Base-by-base conservation (phyloP, 2,329 filamentous ascomycete genomes). In the Ophiostoma fasciatum region DNA sequence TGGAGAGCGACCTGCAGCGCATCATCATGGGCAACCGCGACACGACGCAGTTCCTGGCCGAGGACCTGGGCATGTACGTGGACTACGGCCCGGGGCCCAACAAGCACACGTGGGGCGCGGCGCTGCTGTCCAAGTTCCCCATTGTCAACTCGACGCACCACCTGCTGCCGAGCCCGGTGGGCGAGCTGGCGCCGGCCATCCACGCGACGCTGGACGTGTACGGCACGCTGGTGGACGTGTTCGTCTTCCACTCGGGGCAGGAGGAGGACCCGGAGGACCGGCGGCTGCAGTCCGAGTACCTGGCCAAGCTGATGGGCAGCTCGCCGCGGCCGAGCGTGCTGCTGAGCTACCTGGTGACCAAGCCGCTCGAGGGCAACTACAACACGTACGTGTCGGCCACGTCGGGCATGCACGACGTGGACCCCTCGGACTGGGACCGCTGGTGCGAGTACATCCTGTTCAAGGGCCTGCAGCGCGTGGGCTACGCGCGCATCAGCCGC, bases 11-110 rank as follows among this genome's bases (percentile, higher is more conserved):
- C 54, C 70, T 83, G 25, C 90, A 98, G 61, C 82, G 88, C 47
- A 94, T 98, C 60, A 98, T 98, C 64, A 98, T 96, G 90, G 90
- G 90, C 51, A 98, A 96, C 61, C 81, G 90, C 46, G 90, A 98
- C 54, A 81, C 83, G 8, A 94, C 90, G 1, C 90, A 96, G 54
- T 92, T 83, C 59, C 71, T 98, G 8, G 87, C 90, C 15, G 88
- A 96, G 55, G 87, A 98, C 46, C 70, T 98, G 10, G 90, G 90
- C 48, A 98, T 98, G 90, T 98, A 94, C 52, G 87, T 92, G 33
- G 90, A 98, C 61, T 94, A 85, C 51, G 90, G 90, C 37, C 90
- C 90, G 21, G 90, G 90, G 2, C 90, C 90, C 7, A 94, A 98
- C 69, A 98, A 96, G 62, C 90, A 98, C 62, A 98, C 90, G 0